Evolutionary conservation across 768 basidiomycete genomes (phyloP), one percentile per base, ranked within the genome.

Genomic region (Xerocomus spinulosus): DNA sequence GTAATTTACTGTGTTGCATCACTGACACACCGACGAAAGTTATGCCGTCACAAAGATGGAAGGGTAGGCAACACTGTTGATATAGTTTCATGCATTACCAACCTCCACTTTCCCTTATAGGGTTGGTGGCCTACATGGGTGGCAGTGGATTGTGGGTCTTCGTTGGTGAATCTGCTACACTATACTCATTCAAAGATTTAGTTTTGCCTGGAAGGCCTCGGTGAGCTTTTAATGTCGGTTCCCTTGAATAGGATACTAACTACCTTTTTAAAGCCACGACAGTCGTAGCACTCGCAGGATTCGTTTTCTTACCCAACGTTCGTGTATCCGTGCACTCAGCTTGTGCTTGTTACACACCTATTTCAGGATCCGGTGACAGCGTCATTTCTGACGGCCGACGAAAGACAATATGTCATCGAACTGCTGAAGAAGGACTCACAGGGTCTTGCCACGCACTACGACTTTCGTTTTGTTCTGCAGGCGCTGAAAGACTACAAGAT

Each of bases 241-340:
- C n/a, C 4, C 5, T 14, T 15, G 21, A 24, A 3, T 20, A 26
- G 10, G 23, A 12, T 3, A 38, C 50, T 30, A 50, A 34, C 17
- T 20, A 6, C 9, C 10, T 46, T 30, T 20, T 12, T 12, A 21
- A 18, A 60, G 59, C 29, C 9, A 60, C 59, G 4, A 32, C 59
- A 17, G 9, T 54, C 3, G 51, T 52, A 2, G 59, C 64, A 15
- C 40, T 57, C 7, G 12, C 21, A 8, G 46, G 56, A 5, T 77
- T 68, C 59, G 81, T 76, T 63, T 70, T 71, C 54, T 73, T 83
- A 59, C 61, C 76, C 43, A 79, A 82, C 58, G 77, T 77, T 49
- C 46, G 74, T 55, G 9, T 20, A 32, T 43, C 14, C 20, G 29
- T 43, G 36, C 28, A 18, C 23, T 9, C 24, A 9, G 24, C 38